These are phyloP conservation scores for Epichloe scottii DNA, from an alignment of 2,329 filamentous ascomycete genomes.

Conservation along the genomic window DNA sequence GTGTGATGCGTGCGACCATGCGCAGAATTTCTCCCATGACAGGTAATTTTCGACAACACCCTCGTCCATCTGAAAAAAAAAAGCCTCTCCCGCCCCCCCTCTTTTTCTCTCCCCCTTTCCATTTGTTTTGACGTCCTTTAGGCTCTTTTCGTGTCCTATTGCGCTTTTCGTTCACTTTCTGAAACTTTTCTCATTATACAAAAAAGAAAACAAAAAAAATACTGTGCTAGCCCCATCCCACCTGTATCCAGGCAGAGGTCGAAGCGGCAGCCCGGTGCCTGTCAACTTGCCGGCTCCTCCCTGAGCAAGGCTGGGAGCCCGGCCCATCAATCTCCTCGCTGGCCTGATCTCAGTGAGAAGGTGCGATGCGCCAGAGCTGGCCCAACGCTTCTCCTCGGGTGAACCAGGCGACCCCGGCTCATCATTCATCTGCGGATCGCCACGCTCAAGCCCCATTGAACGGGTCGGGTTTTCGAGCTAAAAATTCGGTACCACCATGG, in stretches of 20 bases:
- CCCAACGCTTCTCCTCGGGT: neutral
- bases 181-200: too few relatives aligned
- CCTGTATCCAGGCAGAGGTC: too few relatives aligned
- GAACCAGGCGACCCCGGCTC: neutral
- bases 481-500: slow-evolving; percentile 23
- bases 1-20: slow-evolving; percentile 5
- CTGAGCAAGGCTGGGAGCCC: neutral
- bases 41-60: neutral
- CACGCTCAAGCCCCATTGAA: slow-evolving; percentile 1
- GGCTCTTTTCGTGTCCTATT: too few relatives aligned
- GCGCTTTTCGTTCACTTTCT: too few relatives aligned
- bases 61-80: neutral
- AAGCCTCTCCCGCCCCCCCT: neutral
- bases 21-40: slow-evolving; percentile 1
- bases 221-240: too few relatives aligned
- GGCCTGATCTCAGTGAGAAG: too few relatives aligned
- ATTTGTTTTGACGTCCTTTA: too few relatives aligned
- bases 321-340: neutral
- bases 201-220: too few relatives aligned
- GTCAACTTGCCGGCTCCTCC: too few relatives aligned
- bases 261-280: too few relatives aligned
- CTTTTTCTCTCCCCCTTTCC: neutral
- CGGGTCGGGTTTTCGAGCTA: slow-evolving; percentile 20
- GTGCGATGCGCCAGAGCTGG: slow-evolving; percentile 1
- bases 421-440: slow-evolving; percentile 1